Evolutionary conservation across 2,329 filamentous ascomycete genomes (phyloP).

Genomic region (Trichoderma sp.): DNA sequence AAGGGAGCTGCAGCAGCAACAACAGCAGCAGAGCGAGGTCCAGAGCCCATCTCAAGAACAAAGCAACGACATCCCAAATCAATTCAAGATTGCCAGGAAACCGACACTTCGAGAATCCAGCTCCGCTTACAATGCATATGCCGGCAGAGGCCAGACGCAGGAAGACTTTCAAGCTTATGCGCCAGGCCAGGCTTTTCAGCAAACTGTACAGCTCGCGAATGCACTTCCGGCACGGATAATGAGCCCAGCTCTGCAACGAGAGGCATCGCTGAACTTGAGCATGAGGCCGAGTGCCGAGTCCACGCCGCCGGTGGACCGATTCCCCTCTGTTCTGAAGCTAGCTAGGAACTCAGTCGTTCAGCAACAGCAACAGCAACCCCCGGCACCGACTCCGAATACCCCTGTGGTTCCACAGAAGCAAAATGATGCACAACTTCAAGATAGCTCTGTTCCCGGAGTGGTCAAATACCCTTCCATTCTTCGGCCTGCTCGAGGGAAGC

Average conservation of each 20-base stretch:
- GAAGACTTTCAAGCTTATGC: constrained; percentile 23
- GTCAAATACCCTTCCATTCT: constrained; percentile 26
- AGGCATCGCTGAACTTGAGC: constrained; percentile 7
- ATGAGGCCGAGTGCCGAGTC: background rate
- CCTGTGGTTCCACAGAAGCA: background rate
- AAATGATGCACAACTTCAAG: background rate
- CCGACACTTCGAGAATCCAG: constrained; percentile 18
- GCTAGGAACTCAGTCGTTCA: background rate
- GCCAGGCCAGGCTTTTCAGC: constrained; percentile 16
- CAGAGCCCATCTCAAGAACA: background rate
- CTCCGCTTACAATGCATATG: background rate
- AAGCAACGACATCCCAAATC: background rate
- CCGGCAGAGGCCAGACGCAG: background rate
- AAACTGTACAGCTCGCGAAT: background rate
- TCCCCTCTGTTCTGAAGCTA: background rate
- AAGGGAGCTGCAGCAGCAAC: background rate
- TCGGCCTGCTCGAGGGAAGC: constrained; percentile 24
- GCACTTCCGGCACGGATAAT: constrained; percentile 28
- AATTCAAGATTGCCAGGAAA: constrained; percentile 26
- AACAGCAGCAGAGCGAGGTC: background rate
- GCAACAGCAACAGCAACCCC: background rate
- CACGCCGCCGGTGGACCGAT: background rate
- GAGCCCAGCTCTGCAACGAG: constrained; percentile 2
- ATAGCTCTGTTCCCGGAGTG: background rate
- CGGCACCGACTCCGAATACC: background rate